Evolutionary conservation across 768 basidiomycete genomes (phyloP), one percentile per base, ranked within the genome.

Genomic region (Saitozyma podzolica): DNA sequence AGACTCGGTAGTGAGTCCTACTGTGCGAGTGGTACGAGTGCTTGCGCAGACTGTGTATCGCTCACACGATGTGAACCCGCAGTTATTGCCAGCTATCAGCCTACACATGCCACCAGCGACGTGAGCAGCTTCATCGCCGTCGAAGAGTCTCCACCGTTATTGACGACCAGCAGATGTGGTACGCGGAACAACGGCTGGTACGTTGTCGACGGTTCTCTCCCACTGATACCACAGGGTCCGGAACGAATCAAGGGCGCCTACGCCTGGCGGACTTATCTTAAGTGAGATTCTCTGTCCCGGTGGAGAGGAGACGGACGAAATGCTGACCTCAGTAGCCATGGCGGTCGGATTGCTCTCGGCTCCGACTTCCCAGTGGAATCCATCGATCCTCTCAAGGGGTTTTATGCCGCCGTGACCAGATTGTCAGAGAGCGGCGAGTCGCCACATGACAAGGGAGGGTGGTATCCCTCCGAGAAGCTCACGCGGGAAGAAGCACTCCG

Each of bases 291-390:
- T 37, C 37, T 40, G 8, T 41, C 54, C 20, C 47, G 1, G 29
- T 29, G 47, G 20, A 52, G 51, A 52, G 10, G 14, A 51, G 40
- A 19, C 8, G 10, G n/a, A 9, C 11, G 20, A 49, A 16, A n/a
- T 11, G n/a, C 54, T 65, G 13, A 62, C 43, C 6, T 52, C 1
- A 0, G 29, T 54, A 82, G 80, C 2, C 60, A 62, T 37, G 81
- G 80, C 8, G 78, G 80, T 1, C 68, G 87, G 13, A 83, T 94
- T 2, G 87, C 92, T 0, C 83, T 97, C 1, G 94, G 95, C 2
- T 91, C 92, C 3, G 94, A 97, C 77, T 96, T 97, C 78, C 95
- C 95, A 0, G 87, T 97, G 3, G 94, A 97, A 78, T 85, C 86
- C 9, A 88, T 95, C 57, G 91, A 95, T 72, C 94, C 95, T 0